These are phyloP conservation scores for Larix kaempferi DNA, from an alignment of 75 land plant species.

Conservation along the genomic window DNA sequence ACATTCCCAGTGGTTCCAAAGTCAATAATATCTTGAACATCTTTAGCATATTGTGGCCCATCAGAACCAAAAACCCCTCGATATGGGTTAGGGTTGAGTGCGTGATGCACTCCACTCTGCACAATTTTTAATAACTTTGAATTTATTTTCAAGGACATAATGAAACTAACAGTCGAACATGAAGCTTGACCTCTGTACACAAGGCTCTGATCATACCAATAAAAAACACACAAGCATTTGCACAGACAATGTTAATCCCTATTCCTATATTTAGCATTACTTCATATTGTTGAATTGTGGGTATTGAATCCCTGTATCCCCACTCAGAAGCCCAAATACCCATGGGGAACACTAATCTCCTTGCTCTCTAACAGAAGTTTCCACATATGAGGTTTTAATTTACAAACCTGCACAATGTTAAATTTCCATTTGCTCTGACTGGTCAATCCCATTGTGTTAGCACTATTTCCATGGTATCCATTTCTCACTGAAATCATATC, in stretches of 20 bases:
- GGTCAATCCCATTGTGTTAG: constrained; percentile 90
- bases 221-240: neutral
- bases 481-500: constrained; percentile 87
- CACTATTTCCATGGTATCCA: constrained; percentile 91
- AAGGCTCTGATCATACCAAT: neutral
- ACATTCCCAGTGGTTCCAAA: constrained; percentile 82
- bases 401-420: constrained; percentile 71
- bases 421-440: constrained; percentile 85
- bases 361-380: neutral
- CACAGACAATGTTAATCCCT: neutral
- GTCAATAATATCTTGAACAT: constrained; percentile 77
- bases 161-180: neutral
- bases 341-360: neutral
- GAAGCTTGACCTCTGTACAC: neutral
- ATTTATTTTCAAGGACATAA: neutral
- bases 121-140: neutral
- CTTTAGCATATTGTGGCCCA: constrained; percentile 83
- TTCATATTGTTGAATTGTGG: neutral
- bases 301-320: neutral
- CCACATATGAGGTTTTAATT: neutral
- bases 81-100: constrained; percentile 88
- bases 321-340: neutral
- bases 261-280: neutral
- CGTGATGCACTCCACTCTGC: constrained; percentile 93
- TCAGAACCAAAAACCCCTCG: constrained; percentile 90